phyloP scores from a whole-genome alignment of 345 rosid genomes.

The Fremontodendron californicum region DNA sequence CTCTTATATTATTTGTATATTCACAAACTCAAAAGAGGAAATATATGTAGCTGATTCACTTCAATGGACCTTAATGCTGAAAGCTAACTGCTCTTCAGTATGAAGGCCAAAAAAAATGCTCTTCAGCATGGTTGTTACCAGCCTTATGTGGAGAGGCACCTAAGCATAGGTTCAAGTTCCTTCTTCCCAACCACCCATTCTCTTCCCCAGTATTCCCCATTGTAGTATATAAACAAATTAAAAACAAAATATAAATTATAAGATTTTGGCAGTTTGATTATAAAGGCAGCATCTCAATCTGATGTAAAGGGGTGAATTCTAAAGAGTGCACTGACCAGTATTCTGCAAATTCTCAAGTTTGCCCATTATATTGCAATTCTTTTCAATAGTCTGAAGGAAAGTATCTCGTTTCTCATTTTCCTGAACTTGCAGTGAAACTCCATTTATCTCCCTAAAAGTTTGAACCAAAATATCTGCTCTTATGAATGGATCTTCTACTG shows the following conservation, averaged over 20 bases:
- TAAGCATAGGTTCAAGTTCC: neutral
- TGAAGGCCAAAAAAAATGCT: neutral
- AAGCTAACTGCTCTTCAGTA: neutral
- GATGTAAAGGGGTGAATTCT: neutral
- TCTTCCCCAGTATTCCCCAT: neutral
- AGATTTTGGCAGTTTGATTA: neutral
- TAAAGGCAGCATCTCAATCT: too few species aligned
- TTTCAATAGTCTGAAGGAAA: constrained; percentile 60
- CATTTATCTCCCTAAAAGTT: constrained; percentile 71
- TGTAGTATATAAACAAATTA: neutral
- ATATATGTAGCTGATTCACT: neutral
- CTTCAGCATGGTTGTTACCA: constrained; percentile 3
- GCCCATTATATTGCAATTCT: constrained; percentile 50
- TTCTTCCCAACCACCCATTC: neutral
- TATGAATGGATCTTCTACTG: constrained; percentile 82
- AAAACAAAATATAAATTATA: neutral
- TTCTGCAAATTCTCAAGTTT: constrained; percentile 61
- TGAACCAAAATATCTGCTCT: constrained; percentile 83
- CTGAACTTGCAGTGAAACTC: constrained; percentile 43
- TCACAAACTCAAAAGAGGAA: neutral
- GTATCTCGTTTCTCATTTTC: constrained; percentile 42
- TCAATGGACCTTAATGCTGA: neutral
- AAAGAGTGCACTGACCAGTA: constrained; percentile 40
- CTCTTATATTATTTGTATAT: neutral
- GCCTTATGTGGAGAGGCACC: neutral